Percentiles rank a stretch among this genome's conserved stretches.
Evolutionary conservation across 331 rosid species (phyloP).

Genomic region (Rosa hybrid): DNA sequence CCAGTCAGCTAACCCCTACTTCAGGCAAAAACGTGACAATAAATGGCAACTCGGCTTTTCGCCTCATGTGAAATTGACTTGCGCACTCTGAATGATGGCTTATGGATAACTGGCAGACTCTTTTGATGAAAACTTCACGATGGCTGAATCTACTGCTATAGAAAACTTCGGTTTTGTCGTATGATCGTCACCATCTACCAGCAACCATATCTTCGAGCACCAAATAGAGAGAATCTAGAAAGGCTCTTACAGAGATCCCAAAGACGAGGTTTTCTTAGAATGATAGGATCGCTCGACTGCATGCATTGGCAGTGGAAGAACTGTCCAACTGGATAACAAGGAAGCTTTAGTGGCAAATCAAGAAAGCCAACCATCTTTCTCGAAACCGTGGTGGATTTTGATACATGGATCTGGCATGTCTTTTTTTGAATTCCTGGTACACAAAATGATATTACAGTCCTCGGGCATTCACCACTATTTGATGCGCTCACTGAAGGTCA

Average conservation of each 20-base stretch:
- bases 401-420: neutral
- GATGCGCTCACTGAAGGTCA: neutral
- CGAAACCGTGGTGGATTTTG: neutral
- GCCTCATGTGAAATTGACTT: too few species aligned
- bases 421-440: neutral
- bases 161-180: neutral
- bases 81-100: too few species aligned
- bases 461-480: neutral
- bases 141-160: neutral
- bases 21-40: too few species aligned
- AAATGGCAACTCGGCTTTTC: too few species aligned
- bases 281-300: neutral
- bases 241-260: neutral
- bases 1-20: too few species aligned
- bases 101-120: too few species aligned
- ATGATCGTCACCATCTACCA: neutral
- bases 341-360: neutral
- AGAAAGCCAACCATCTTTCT: neutral
- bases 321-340: neutral
- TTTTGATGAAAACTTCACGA: neutral
- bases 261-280: neutral
- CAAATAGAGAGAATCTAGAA: neutral
- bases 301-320: constrained; percentile 10
- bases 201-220: neutral
- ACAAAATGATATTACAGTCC: neutral